Conservation (phyloP, 73 alveolate species). For the Paramecium biaurelia region DNA sequence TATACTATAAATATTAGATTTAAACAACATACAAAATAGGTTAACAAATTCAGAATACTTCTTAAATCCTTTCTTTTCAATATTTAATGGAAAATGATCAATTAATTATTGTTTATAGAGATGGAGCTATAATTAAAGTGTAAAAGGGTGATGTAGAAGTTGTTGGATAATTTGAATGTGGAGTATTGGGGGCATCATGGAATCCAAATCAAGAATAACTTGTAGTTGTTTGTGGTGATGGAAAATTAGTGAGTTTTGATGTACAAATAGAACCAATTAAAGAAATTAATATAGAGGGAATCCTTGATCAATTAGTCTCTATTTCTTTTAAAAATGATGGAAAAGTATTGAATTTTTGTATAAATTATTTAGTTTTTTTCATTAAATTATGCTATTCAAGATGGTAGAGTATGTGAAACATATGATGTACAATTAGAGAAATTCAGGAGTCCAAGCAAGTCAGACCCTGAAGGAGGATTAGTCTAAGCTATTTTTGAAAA, state of each 20-base stretch:
- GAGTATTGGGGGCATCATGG: conserved; percentile 58
- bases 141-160: conserved; percentile 26
- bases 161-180: conserved; percentile 62
- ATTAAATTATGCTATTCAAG: background rate
- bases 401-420: background rate
- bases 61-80: background rate
- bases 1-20: background rate
- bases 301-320: conserved; percentile 29
- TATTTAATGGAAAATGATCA: conserved; percentile 29
- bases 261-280: conserved; percentile 24
- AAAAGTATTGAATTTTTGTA: background rate
- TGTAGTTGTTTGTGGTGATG: conserved; percentile 53
- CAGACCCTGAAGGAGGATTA: conserved; percentile 82
- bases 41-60: background rate
- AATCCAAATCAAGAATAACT: conserved; percentile 55
- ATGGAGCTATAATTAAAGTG: background rate
- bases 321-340: conserved; percentile 59
- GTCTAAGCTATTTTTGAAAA: conserved; percentile 72
- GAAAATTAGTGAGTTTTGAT: conserved; percentile 49
- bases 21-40: background rate
- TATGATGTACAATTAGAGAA: conserved; percentile 70
- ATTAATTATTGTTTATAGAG: background rate
- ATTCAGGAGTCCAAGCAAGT: conserved; percentile 91
- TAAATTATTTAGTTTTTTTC: background rate
- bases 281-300: conserved; percentile 27